These are phyloP conservation scores for Syncephalastrum contaminatum DNA, from an alignment of 371 early-diverging fungal species.

Conservation along the genomic window DNA sequence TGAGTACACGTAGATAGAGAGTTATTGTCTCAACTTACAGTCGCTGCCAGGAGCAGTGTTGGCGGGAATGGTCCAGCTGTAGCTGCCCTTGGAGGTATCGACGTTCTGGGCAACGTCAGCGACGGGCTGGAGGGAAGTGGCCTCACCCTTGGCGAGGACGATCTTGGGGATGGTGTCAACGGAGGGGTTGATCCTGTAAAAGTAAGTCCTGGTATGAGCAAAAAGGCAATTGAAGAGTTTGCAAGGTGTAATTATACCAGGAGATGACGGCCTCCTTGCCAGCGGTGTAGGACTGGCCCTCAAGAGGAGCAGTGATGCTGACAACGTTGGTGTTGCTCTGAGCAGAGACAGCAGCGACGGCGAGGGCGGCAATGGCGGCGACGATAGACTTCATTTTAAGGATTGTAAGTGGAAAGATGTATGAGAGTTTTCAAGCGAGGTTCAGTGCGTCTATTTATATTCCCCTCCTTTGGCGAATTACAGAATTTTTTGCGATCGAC, in stretches of 20 bases:
- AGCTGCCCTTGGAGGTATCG: constrained; percentile 6
- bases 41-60: constrained; percentile 21
- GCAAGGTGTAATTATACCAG: constrained; percentile 4
- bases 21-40: constrained; percentile 11
- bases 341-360: constrained; percentile 15
- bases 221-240: not conserved
- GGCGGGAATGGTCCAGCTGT: constrained; percentile 28
- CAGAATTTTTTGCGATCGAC: too few relatives aligned
- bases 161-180: constrained; percentile 21
- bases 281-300: constrained; percentile 13
- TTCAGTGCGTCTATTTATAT: too few relatives aligned
- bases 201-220: not conserved
- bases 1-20: not conserved
- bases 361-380: constrained; percentile 23
- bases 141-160: constrained; percentile 24
- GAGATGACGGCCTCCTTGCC: constrained; percentile 15
- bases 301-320: constrained; percentile 15
- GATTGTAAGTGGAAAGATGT: constrained; percentile 1
- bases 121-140: constrained; percentile 21
- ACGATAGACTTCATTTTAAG: constrained; percentile 21
- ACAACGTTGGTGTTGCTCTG: constrained; percentile 8
- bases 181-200: constrained; percentile 20
- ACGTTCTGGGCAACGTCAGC: constrained; percentile 18
- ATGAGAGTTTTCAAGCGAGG: too few relatives aligned
- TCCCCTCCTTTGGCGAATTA: too few relatives aligned